These are phyloP conservation scores for Penicillium coffeae DNA, from an alignment of 495 filamentous ascomycete genomes.

Conservation along the genomic window DNA sequence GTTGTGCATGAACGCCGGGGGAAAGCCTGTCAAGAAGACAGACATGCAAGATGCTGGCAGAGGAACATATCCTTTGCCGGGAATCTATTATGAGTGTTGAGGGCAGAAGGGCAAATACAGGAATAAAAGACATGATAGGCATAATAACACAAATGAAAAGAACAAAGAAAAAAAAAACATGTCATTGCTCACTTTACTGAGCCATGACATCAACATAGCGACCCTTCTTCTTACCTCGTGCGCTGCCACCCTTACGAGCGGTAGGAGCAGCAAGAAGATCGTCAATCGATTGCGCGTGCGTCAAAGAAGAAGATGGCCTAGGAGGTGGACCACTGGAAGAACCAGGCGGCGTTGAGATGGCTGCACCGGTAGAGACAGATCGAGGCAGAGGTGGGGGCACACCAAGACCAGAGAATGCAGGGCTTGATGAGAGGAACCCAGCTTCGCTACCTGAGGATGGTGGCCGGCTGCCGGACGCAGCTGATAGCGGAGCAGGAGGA, in stretches of 20 bases:
- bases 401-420: conserved; percentile 33
- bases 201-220: conserved; percentile 95
- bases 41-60: conserved; percentile 27
- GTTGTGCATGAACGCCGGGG: conserved; percentile 21
- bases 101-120: conserved; percentile 8
- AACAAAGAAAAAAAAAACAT: conserved; percentile 11
- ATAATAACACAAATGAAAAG: conserved; percentile 30
- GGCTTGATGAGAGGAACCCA: conserved; percentile 36
- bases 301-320: conserved; percentile 63
- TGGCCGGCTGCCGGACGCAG: conserved; percentile 29
- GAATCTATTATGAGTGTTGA: conserved; percentile 20
- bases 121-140: conserved; percentile 19
- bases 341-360: conserved; percentile 30
- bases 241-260: conserved; percentile 57
- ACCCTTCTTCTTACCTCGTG: conserved; percentile 74
- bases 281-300: conserved; percentile 79
- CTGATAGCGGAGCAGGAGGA: conserved; percentile 33
- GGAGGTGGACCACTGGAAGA: conserved; percentile 29
- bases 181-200: conserved; percentile 20
- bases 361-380: conserved; percentile 35
- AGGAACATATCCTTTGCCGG: conserved; percentile 7
- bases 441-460: conserved; percentile 38
- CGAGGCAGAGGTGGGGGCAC: conserved; percentile 32
- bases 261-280: conserved; percentile 71
- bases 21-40: conserved; percentile 3